Evolutionary conservation across 306 rosid species (phyloP).

Genomic region (Casuarina cunninghamiana): DNA sequence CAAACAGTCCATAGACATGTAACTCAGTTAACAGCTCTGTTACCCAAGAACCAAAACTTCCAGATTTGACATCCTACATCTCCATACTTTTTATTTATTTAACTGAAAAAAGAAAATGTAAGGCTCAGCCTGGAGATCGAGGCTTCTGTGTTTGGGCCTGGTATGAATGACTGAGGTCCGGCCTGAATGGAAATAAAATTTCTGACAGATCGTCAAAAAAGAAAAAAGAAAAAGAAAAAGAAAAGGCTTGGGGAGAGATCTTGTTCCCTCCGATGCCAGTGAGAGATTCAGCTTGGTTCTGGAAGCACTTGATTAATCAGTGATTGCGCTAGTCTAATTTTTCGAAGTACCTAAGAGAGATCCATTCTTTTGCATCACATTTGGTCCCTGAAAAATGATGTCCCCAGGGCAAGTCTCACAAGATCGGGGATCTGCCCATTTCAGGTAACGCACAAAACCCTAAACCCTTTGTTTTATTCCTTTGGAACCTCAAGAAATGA

Average conservation of each 20-base stretch:
- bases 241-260: neutral
- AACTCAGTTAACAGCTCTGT: too few relatives aligned
- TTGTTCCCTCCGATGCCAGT: neutral
- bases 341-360: neutral
- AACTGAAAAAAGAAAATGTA: neutral
- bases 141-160: neutral
- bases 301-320: neutral
- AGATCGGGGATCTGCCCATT: constrained; percentile 74
- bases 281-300: neutral
- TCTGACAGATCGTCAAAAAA: neutral
- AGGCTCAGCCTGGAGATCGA: neutral
- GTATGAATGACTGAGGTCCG: neutral
- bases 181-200: neutral
- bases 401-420: constrained; percentile 66
- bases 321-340: neutral
- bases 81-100: too few relatives aligned
- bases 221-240: neutral
- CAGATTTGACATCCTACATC: too few relatives aligned
- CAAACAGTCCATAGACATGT: too few relatives aligned
- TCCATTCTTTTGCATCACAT: constrained; percentile 8
- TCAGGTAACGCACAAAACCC: constrained; percentile 49
- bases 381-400: constrained; percentile 57
- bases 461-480: constrained; percentile 17
- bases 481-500: neutral
- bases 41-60: too few relatives aligned